phyloP scores from a whole-genome alignment of 768 basidiomycete genomes.

The Jaapia argillacea region DNA sequence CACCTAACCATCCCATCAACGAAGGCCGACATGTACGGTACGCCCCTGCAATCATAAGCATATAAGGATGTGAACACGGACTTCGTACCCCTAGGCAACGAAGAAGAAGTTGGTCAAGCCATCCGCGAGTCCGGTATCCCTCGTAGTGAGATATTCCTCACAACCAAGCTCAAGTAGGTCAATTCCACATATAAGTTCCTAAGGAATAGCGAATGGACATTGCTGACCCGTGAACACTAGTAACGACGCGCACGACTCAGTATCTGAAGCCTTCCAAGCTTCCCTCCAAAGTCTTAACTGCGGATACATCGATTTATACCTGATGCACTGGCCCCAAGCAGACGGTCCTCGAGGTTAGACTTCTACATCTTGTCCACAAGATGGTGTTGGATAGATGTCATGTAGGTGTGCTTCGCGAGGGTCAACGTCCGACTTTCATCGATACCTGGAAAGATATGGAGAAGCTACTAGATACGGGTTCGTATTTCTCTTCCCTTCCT shows the following conservation, averaged over 20 bases:
- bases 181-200: neutral
- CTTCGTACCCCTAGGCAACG: slow-evolving; percentile 16
- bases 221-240: slow-evolving; percentile 22
- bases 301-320: slow-evolving; percentile 40
- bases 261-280: slow-evolving; percentile 22
- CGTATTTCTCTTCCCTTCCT: neutral
- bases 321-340: slow-evolving; percentile 30
- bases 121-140: slow-evolving; percentile 38
- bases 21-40: too few species aligned
- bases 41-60: too few species aligned
- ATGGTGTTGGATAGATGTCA: too few species aligned
- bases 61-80: too few species aligned
- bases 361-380: too few species aligned
- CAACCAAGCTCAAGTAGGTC: slow-evolving; percentile 34
- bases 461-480: slow-evolving; percentile 14
- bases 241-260: slow-evolving; percentile 24
- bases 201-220: slow-evolving; percentile 1
- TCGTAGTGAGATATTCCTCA: slow-evolving; percentile 37
- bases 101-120: slow-evolving; percentile 30
- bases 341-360: too few species aligned
- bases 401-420: too few species aligned
- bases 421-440: slow-evolving; percentile 20
- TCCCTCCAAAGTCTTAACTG: slow-evolving; percentile 24
- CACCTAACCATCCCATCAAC: too few species aligned
- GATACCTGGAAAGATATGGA: slow-evolving; percentile 24